phyloP scores from a whole-genome alignment of 192 early-diverging fungal species.

The Dimargaris xerosporica region DNA sequence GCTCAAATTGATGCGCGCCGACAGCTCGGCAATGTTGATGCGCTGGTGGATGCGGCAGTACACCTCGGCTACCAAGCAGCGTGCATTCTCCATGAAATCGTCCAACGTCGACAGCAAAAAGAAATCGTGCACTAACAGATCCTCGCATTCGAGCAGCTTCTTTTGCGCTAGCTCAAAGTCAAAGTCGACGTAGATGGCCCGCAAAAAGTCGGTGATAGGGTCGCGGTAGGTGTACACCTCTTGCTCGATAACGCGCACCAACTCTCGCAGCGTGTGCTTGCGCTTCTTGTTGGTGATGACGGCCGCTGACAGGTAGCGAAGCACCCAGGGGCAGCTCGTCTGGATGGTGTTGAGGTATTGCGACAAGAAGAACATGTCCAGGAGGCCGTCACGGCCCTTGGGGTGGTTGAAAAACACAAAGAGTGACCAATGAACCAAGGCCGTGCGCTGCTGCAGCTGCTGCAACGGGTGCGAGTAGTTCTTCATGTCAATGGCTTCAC shows the following conservation, averaged over 20 bases:
- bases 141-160: slow-evolving; percentile 77
- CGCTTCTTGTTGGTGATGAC: slow-evolving; percentile 83
- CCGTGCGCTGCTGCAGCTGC: slow-evolving; percentile 84
- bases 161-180: slow-evolving; percentile 85
- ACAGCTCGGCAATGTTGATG: slow-evolving; percentile 80
- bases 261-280: slow-evolving; percentile 72
- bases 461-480: slow-evolving; percentile 58
- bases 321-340: slow-evolving; percentile 89
- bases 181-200: slow-evolving; percentile 82
- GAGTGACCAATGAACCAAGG: slow-evolving; percentile 93
- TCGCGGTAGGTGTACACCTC: slow-evolving; percentile 58
- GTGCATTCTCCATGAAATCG: slow-evolving; percentile 90
- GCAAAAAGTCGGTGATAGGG: slow-evolving; percentile 88
- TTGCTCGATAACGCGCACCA: slow-evolving; percentile 78
- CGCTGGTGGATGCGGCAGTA: slow-evolving; percentile 96
- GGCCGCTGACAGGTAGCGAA: slow-evolving; percentile 86
- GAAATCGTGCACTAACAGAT: slow-evolving; percentile 76
- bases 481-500: slow-evolving; percentile 77
- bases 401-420: slow-evolving; percentile 99
- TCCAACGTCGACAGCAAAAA: slow-evolving; percentile 77
- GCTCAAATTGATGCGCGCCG: slow-evolving; percentile 67
- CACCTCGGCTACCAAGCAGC: slow-evolving; percentile 88
- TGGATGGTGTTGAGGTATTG: slow-evolving; percentile 96
- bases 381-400: slow-evolving; percentile 83
- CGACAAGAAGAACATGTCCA: slow-evolving; percentile 83